Evolutionary conservation across 495 filamentous ascomycete genomes (phyloP), one percentile per base, ranked within the genome.

Genomic region (Copromyces sp.): DNA sequence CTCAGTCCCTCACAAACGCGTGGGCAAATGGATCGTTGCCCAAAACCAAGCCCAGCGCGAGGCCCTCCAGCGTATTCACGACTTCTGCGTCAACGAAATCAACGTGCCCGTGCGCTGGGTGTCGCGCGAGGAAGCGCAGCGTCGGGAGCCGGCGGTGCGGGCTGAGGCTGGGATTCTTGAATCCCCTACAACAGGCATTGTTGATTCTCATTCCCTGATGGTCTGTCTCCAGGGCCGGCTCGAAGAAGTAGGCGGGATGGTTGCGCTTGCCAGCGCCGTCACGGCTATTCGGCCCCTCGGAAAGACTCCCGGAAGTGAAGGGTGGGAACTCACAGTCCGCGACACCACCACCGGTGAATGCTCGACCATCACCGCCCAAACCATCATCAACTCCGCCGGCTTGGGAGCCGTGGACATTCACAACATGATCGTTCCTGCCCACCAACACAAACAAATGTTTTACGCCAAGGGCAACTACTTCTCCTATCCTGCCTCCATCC

Each of bases 381-480:
- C 89, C 0, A 74, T 98, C 9, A 84, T 98, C 72, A 99, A 98
- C 82, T 90, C 91, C 9, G 95, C 94, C 0, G 95, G 95, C 0
- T 87, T 97, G 20, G 87, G 85, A 61, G 93, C 95, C 11, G 91
- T 92, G 47, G 81, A 78, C 12, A 84, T 98, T 32, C 91, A 90
- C 71, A 99, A 99, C 81, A 89, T 93, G 84, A 87, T 99, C 38
- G 86, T 95, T 1, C 92, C 93, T 0, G 39, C 76, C 0, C 82
- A 81, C 5, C 82, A 88, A 0, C 89, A 89, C 69, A 80, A 83
- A 17, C 87, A 81, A 14, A 87, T 93, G 4, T 91, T 87, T 81
- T 99, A 92, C 82, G 95, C 95, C 38, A 99, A 98, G 83, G 95
- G 95, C 0, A 94, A 93, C 12, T 99, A 99, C 83, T 98, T 95